Base-by-base conservation (phyloP, 352 stramenopile genomes). In the Phytopythium delawarense region DNA sequence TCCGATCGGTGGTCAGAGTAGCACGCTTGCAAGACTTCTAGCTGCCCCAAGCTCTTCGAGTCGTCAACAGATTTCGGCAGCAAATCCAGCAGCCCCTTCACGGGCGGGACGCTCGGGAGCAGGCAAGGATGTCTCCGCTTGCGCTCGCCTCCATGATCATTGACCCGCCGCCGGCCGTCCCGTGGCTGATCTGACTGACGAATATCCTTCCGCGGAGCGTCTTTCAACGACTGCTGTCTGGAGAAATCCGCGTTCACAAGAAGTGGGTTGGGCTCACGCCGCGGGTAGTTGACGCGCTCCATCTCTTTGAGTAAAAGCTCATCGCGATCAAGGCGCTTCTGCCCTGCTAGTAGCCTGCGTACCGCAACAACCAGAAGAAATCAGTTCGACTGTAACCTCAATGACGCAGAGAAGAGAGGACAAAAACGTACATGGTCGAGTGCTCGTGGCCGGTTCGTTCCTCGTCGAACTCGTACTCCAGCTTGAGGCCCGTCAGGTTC, bases 391-490 rank as follows among this genome's bases (percentile, higher is more conserved):
- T 45, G 16, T 21, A 20, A 6, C n/a, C 16, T 45, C 40, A 1
- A 9, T 15, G 35, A 11, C 18, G 42, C 42, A 25, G 20, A 6
- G 42, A 25, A 15, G 16, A 13, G 7, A 25, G 40, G 37, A 4
- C 25, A 18, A 12, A 28, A 56, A 59, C 46, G 15, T 49, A 49
- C 64, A 52, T 78, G 9, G 78, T 91, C 20, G 69, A 62, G 58
- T 96, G 85, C 50, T 94, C 87, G 34, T 78, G 68, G 8, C 72
- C 75, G 35, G 83, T 83, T 56, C 74, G 73, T n/a, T 91, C 84
- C 60, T 90, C 74, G 37, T 94, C 87, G 49, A 87, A 89, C 70
- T 91, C 81, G 61, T 88, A 94, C 54, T 96, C 87, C 15, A 96
- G 71, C 66, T 91, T 85, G 11, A 96, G 64, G 0, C 84, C 84